These are phyloP conservation scores for Kalanchoe fedtschenkoi DNA, from an alignment of 164 flowering plant species.

Conservation along the genomic window DNA sequence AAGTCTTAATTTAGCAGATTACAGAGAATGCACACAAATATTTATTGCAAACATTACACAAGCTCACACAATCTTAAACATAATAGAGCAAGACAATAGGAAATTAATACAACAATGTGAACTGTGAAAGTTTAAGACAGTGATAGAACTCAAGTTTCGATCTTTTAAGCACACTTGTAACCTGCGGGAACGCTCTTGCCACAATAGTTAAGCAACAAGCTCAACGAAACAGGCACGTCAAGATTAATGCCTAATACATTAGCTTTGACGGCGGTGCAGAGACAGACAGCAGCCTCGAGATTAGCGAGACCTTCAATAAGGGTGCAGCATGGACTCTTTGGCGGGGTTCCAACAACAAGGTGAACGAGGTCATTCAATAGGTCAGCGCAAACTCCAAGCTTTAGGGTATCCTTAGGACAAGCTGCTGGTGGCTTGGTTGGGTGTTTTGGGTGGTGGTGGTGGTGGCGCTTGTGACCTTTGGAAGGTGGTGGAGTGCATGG, in stretches of 20 bases:
- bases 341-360: constrained; percentile 42
- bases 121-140: too few species aligned
- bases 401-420: constrained; percentile 61
- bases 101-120: too few species aligned
- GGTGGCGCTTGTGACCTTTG: constrained; percentile 1
- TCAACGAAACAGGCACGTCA: constrained; percentile 43
- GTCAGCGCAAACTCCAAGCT: constrained; percentile 60
- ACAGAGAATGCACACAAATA: too few species aligned
- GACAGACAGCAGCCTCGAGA: constrained; percentile 69
- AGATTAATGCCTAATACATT: constrained; percentile 49
- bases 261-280: constrained; percentile 66
- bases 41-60: too few species aligned
- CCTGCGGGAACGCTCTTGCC: constrained; percentile 51
- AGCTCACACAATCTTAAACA: too few species aligned
- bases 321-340: constrained; percentile 46
- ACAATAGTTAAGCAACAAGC: constrained; percentile 50
- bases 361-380: constrained; percentile 32
- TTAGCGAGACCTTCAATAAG: constrained; percentile 48
- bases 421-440: constrained; percentile 12
- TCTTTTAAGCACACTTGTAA: constrained; percentile 37
- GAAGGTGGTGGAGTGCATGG: constrained; percentile 35
- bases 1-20: too few species aligned
- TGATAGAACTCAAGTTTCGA: too few species aligned
- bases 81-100: too few species aligned
- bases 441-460: constrained; percentile 9